Evolutionary conservation across 768 basidiomycete genomes (phyloP).

Genomic region (Russula lepida): DNA sequence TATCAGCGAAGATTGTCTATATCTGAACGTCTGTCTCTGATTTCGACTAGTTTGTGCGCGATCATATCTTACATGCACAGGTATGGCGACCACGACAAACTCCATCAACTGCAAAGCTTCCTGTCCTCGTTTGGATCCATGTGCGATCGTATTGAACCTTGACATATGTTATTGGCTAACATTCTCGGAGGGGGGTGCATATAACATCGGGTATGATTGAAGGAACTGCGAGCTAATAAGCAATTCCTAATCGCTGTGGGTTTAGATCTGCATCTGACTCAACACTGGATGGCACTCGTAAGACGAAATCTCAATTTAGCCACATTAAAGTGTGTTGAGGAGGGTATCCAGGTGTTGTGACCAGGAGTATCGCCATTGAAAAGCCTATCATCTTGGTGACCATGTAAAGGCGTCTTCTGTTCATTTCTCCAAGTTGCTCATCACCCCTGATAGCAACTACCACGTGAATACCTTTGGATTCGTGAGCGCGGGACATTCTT

Average conservation of each 20-base stretch:
- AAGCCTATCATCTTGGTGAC: conserved; percentile 55
- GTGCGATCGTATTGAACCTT: conserved; percentile 21
- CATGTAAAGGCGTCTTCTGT: conserved; percentile 27
- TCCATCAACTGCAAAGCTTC: conserved; percentile 23
- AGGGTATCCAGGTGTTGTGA: conserved; percentile 35
- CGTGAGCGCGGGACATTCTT: conserved; percentile 26
- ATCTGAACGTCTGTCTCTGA: conserved; percentile 37
- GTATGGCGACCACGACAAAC: conserved; percentile 28
- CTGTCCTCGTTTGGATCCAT: conserved; percentile 31
- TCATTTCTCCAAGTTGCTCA: background rate
- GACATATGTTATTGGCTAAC: background rate
- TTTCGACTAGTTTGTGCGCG: background rate
- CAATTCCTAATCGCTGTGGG: conserved; percentile 4
- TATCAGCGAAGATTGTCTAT: conserved; percentile 47
- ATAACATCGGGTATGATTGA: conserved; percentile 32
- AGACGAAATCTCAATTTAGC: background rate
- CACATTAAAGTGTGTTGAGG: background rate
- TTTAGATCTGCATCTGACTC: conserved; percentile 39
- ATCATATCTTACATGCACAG: conserved; percentile 14
- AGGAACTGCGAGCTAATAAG: conserved; percentile 31
- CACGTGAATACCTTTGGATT: conserved; percentile 50
- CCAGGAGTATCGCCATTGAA: conserved; percentile 36
- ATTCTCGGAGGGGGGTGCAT: conserved; percentile 39
- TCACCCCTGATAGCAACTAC: conserved; percentile 36
- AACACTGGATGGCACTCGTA: conserved; percentile 41